phyloP scores from a whole-genome alignment of 139 green algal species.

The Chlamydomonas sphaeroides region DNA sequence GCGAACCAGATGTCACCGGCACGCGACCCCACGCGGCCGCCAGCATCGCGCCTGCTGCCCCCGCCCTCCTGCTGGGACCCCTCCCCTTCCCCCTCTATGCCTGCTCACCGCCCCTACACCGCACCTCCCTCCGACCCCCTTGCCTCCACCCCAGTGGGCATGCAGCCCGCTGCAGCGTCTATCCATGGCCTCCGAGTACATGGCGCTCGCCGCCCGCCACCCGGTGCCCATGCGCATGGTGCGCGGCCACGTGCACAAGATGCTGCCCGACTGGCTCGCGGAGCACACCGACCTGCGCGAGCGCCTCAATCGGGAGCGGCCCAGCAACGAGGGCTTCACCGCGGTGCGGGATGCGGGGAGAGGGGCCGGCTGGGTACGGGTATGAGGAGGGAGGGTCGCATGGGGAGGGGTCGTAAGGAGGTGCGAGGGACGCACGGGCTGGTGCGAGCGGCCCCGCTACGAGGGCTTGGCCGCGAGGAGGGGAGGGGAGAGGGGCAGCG shows the following conservation, averaged over 20 bases:
- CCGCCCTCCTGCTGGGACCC: neutral
- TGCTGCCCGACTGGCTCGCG: conserved; percentile 80
- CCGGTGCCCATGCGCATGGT: conserved; percentile 90
- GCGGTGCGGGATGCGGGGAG: neutral
- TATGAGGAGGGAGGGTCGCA: neutral
- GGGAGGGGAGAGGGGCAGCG: conserved; percentile 29
- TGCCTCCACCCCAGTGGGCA: neutral
- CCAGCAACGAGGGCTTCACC: conserved; percentile 7
- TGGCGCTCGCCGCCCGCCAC: conserved; percentile 74
- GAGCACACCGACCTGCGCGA: conserved; percentile 91
- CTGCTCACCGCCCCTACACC: too few relatives aligned
- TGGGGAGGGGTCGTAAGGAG: neutral
- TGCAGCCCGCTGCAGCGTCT: conserved; percentile 54
- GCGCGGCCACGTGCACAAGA: conserved; percentile 68
- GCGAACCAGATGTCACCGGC: too few relatives aligned
- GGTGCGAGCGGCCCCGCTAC: too few relatives aligned
- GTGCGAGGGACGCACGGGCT: too few relatives aligned
- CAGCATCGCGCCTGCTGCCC: too few relatives aligned
- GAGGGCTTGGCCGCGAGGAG: too few relatives aligned
- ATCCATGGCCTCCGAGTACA: conserved; percentile 87
- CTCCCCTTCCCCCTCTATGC: neutral
- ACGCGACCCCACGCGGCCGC: too few relatives aligned
- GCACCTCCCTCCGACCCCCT: too few relatives aligned
- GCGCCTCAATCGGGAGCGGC: conserved; percentile 60
- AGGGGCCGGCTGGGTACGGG: neutral